Evolutionary conservation across 2,329 filamentous ascomycete species (phyloP).

Genomic region (Xylaria sp.): DNA sequence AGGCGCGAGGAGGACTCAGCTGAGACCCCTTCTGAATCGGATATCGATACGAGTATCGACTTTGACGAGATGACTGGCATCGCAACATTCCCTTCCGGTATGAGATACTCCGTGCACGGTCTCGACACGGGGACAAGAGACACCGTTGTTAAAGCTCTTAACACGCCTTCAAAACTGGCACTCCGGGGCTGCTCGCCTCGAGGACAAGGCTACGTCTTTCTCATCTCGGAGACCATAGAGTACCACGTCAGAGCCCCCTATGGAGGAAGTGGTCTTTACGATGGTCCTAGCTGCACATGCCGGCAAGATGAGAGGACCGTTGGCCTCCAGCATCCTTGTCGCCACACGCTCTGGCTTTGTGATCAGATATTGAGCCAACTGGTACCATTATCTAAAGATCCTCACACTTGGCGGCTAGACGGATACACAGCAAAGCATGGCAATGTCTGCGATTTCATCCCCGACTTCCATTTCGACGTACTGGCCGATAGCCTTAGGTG

Average conservation of each 20-base stretch:
- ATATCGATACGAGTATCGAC: constrained; percentile 49
- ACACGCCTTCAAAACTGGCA: constrained; percentile 60
- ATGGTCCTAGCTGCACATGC: constrained; percentile 61
- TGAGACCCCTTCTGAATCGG: constrained; percentile 41
- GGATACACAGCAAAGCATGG: constrained; percentile 60
- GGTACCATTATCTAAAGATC: constrained; percentile 53
- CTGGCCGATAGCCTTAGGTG: constrained; percentile 64
- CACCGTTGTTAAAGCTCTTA: constrained; percentile 57
- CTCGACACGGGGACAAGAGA: constrained; percentile 51
- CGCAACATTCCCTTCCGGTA: constrained; percentile 51
- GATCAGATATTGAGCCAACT: constrained; percentile 63
- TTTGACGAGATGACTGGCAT: constrained; percentile 50
- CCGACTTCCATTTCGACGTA: constrained; percentile 62
- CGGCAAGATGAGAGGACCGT: constrained; percentile 42
- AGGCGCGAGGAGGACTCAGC: constrained; percentile 41
- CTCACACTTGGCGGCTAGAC: constrained; percentile 55
- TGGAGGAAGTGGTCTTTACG: constrained; percentile 52
- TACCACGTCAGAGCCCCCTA: constrained; percentile 62
- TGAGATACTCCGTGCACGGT: constrained; percentile 49
- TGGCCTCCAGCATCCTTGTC: constrained; percentile 53
- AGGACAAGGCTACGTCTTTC: constrained; percentile 63
- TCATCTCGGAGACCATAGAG: constrained; percentile 65
- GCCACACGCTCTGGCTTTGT: constrained; percentile 63
- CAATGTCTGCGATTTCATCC: constrained; percentile 60
- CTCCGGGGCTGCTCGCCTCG: constrained; percentile 61